Evolutionary conservation across 139 green algal species (phyloP), one percentile per base, ranked within the genome.

Genomic region (Zygnema cylindricum): DNA sequence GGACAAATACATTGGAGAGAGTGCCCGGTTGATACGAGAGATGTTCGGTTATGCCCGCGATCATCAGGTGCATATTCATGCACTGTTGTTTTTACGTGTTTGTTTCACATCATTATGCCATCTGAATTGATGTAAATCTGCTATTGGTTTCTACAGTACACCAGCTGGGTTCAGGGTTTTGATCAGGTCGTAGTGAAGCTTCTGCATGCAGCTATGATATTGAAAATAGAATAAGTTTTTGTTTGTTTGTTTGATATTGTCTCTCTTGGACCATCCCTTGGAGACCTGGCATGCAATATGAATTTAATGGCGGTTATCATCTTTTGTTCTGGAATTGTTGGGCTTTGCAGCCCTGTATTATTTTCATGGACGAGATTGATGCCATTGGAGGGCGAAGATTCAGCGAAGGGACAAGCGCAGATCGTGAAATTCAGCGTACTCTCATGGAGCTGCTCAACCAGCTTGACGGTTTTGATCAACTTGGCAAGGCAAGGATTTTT

Each of bases 1-100:
- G 55, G 96, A 99, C 94, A 99, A 99, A 93, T 99, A 99, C 94
- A 99, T 99, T 91, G 98, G 98, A 22, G 98, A 99, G 94, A 96
- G 88, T 0, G 98, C 98, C 0, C 95, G 97, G 16, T 95, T 99
- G 41, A 98, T 99, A 69, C 92, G 97, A 0, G 98, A 99, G 93
- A 99, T 99, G 98, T 99, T 99, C 92, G 96, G 95, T 38, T 98
- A 98, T 82, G 97, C 97, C 0, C 89, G 93, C 22, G 97, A 98
- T 83, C 97, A 99, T 93, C 95, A 99, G 94, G 86, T 90, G 16
- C 7, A 16, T 16, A 63, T 63, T 63, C 16, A n/a, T n/a, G n/a
- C n/a, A n/a, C n/a, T n/a, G n/a, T n/a, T n/a, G n/a, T n/a, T n/a
- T n/a, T n/a, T n/a, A n/a, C n/a, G n/a, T n/a, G n/a, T n/a, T n/a